Evolutionary conservation across 139 green algal species (phyloP), one percentile per base, ranked within the genome.

Genomic region (Desmodesmus armatus): DNA sequence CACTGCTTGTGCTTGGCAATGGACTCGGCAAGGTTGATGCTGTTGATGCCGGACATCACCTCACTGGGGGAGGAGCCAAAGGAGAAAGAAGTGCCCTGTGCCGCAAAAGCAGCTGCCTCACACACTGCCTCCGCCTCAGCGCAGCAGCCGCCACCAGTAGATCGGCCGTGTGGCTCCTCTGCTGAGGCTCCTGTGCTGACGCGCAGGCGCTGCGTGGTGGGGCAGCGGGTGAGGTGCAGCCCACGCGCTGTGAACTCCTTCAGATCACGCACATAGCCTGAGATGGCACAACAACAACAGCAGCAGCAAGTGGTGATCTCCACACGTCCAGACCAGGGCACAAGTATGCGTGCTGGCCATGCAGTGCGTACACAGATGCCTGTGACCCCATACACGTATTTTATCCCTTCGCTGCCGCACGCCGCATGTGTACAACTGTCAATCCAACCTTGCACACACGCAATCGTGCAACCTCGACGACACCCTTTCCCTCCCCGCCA

Each of bases 31-130:
- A 82, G 55, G 55, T 82, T 82, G 37, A 71, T 71, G 76, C 39
- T 82, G 76, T 82, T 82, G 76, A 82, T 71, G 76, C 39, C 72
- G 6, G 55, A 72, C 74, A 81, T 35, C 74, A 81, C 31, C 76
- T 82, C 76, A 58, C 76, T 82, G 55, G 76, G 55, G 25, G 11
- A 40, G 55, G 66, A 74, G 21, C 27, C 35, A 40, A 74, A 17
- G 11, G 66, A 35, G 19, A 74, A 74, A 2, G 17, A 23, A 19
- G 19, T 27, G 35, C 44, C 66, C 15, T 66, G 4, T 15, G 13
- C 25, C 5, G 15, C 47, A 69, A 6, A 4, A 41, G 40, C 41
- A 40, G 70, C 23, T 25, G 21, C 44, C 55, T 47, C 29, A 49
- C 29, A 6, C 73, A 72, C 65, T 29, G 65, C 6, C 65, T 44